Base-by-base conservation (phyloP, 331 rosid species). In the Pyracantha coccinea region DNA sequence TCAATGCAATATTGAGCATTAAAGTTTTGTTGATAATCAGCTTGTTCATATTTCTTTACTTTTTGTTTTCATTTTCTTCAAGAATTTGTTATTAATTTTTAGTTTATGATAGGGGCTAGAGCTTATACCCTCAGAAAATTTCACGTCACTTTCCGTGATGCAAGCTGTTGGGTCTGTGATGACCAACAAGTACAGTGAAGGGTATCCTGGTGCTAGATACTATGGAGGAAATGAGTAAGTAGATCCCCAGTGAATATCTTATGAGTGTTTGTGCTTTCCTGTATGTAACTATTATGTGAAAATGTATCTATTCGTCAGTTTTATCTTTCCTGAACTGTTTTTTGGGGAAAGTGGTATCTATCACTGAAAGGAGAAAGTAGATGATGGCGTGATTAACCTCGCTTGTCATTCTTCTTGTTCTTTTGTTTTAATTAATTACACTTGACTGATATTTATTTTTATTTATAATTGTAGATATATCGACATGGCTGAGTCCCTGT, bases 111-210 rank as follows among this genome's bases (percentile, higher is more conserved):
- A 91, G 97, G 92, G 97, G 5, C 70, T 91, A 17, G 97, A 91
- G 55, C 92, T 91, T 35, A 91, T 91, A 69, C 95, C 97, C 70
- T 91, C 97, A 4, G 97, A 91, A 50, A 91, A 91, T 59, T 89
- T 91, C 84, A 91, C 97, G 23, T 91, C 97, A 14, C 55, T 78
- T 38, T 91, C 97, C 8, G 96, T 91, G 73, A 91, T 91, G 97
- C 90, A 88, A 86, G 97, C 96, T 41, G 97, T 91, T 86, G 97
- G 97, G 55, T 91, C 97, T n/a, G 91, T 91, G 50, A 91, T 91
- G 97, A 91, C 93, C 11, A 91, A 91, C 81, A 89, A 91, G 79
- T 91, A 91, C 52, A 91, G 97, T 75, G 97, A 89, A 77, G 97
- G 97, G 4, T 91, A 91, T 82, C 97, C 97, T 0, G 97, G 97